Evolutionary conservation across 176 grass and related monocot species (phyloP), one percentile per base, ranked within the genome.

Genomic region (Oryza glaberrima): DNA sequence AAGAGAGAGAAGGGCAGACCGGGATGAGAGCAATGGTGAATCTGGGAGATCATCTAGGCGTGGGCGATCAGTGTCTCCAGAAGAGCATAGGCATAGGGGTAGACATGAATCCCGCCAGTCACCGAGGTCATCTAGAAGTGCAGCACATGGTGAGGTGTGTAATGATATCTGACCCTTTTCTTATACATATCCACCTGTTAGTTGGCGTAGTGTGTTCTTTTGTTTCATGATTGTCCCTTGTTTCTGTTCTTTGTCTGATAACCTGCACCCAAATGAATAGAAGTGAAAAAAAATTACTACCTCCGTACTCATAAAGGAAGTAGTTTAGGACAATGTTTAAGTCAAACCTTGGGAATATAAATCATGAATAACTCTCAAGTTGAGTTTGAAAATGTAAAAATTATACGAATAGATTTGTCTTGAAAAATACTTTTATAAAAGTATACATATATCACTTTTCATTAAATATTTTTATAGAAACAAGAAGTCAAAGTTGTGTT

Each of bases 141-240:
- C 58, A 60, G 77, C 76, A 77, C 83, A 22, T 81, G 67, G 67
- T 38, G 93, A 98, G 91, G 96, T 95, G 41, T 86, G 87, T 87
- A 85, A 80, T 92, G 89, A 93, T 81, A 92, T 67, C 65, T 48
- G 22, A 73, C 19, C 47, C 80, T 56, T 79, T 34, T 51, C 71
- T 44, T 68, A 40, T 14, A 81, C 40, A 17, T 30, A 15, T 49
- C 6, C 6, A 7, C n/a, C 3, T 70, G 11, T 83, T 75, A 82
- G 20, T 43, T 48, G 68, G 36, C 58, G 28, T 34, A n/a, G 9
- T 44, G 14, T 8, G 9, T 83, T 73, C 12, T 22, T 82, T 85
- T 73, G 30, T 85, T 82, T 22, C 22, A 81, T 73, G 43, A 19
- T 34, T 69, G 32, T 68, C 78, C 65, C 20, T 77, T 12, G 14